Evolutionary conservation across 148 eudicot species (phyloP), one percentile per base, ranked within the genome.

Genomic region (Nepenthes mirabilis): DNA sequence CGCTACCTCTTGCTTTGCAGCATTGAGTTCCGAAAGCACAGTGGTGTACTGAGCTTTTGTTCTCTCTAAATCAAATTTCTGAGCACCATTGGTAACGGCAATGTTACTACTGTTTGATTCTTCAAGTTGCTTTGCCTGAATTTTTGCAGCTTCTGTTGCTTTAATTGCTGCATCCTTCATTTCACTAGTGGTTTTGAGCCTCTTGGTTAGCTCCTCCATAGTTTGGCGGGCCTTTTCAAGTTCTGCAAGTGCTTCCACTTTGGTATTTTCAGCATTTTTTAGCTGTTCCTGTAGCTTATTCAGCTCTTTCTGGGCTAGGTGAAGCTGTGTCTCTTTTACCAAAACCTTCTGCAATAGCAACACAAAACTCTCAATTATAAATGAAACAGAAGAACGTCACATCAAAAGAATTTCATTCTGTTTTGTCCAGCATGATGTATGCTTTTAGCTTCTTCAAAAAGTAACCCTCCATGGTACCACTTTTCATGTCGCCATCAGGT

Each of bases 291-390:
- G 82, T 63, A 79, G 71, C 74, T 73, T 78, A 67, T 58, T 66
- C 45, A 83, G 64, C 75, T 80, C 83, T 67, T 70, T 85, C 60
- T 79, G 75, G 58, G 78, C 81, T 69, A 82, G 52, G 52, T 74
- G 81, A 69, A 78, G 75, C 67, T 77, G 71, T 2, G 76, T 78
- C 66, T 80, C 86, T 68, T 78, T 84, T 48, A 40, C 48, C 52
- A 72, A 37, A 45, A 55, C 56, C 47, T 58, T 47, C 74, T 59
- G 70, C 65, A 71, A 51, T 40, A 52, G 37, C 64, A 57, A 23
- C 40, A 57, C 6, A 57, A 33, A 10, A 57, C 9, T 53, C 23
- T 23, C 23, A 23, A 23, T 23, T 23, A 23, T 23, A 23, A 23
- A 23, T 23, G 23, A 23, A 23, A 23, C 23, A 23, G 23, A 23